phyloP scores from a whole-genome alignment of 768 basidiomycete genomes.

The Hygrocybe coccinea region DNA sequence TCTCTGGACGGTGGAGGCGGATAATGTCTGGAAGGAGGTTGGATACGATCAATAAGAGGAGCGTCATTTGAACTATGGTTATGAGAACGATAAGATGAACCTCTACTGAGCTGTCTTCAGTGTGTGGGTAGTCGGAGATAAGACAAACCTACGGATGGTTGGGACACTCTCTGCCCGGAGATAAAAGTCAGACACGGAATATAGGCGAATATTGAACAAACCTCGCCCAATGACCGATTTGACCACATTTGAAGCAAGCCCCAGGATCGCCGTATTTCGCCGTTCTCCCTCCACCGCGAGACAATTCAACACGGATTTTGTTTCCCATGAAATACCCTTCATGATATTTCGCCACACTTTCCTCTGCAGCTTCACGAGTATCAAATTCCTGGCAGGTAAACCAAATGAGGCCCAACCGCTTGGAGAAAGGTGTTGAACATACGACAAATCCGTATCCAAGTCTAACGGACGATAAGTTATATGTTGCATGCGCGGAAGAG shows the following conservation, averaged over 20 bases:
- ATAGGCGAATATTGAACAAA: slow-evolving; percentile 28
- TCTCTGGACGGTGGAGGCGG: slow-evolving; percentile 33
- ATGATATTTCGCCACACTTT: slow-evolving; percentile 82
- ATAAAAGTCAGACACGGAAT: neutral
- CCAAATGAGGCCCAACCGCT: slow-evolving; percentile 9
- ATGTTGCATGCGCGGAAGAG: slow-evolving; percentile 2
- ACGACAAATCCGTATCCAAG: slow-evolving; percentile 89
- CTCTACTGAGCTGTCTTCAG: slow-evolving; percentile 8
- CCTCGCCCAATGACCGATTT: slow-evolving; percentile 88
- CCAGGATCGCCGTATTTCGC: slow-evolving; percentile 84
- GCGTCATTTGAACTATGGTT: slow-evolving; percentile 35
- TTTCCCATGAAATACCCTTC: slow-evolving; percentile 91
- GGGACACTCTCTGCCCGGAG: slow-evolving; percentile 60
- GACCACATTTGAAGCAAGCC: slow-evolving; percentile 83
- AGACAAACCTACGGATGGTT: slow-evolving; percentile 45
- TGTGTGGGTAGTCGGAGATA: slow-evolving; percentile 21
- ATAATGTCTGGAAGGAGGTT: slow-evolving; percentile 46
- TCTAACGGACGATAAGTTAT: slow-evolving; percentile 36
- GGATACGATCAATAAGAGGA: slow-evolving; percentile 54
- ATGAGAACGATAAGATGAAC: slow-evolving; percentile 37
- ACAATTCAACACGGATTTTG: slow-evolving; percentile 83
- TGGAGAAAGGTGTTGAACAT: slow-evolving; percentile 28
- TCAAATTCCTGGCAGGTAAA: slow-evolving; percentile 67
- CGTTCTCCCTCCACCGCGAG: slow-evolving; percentile 76
- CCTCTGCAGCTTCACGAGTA: slow-evolving; percentile 71